Evolutionary conservation across 352 stramenopile genomes (phyloP), one percentile per base, ranked within the genome.

Genomic region (Plasmopara muralis): DNA sequence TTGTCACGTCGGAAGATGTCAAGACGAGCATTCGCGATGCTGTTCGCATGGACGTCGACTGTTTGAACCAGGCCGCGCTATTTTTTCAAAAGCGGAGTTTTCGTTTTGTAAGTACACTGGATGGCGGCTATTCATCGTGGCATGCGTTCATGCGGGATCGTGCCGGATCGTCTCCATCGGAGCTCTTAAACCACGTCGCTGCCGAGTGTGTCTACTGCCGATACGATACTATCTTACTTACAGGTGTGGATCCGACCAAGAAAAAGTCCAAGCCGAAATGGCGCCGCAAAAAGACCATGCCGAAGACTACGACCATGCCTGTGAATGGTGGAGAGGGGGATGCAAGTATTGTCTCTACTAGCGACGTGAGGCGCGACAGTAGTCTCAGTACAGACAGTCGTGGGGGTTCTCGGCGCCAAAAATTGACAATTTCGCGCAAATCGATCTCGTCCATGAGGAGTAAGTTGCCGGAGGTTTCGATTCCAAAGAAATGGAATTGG

Each of bases 41-140:
- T 29, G 76, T 89, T 20, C 76, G 76, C 30, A 57, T 79, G 15
- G 81, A 92, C 20, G 68, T 70, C 0, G 78, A 86, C 46, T 71
- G 70, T 16, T 66, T 92, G 15, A 92, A 92, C 55, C 78, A 83
- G 30, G 81, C 81, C 0, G 76, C 78, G 13, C 57, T 92, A 0
- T 89, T 88, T 20, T 92, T 92, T 58, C 81, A 92, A 60, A 92
- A 92, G 57, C 72, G 72, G 38, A 76, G 70, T 2, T 92, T 92
- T 49, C 78, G 81, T n/a, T 92, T 87, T 50, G 74, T 92, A 34
- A 88, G 81, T 30, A 74, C 61, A 7, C 48, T 92, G 12, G 81
- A 92, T 47, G 81, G 81, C 15, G 81, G 81, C 2, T 92, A 89
- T 51, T 74, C 81, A 9, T 85, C 78, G 6, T 92, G 81, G 81